Conservation (phyloP, 2,329 filamentous ascomycete species). For the Colletotrichum sp. region DNA sequence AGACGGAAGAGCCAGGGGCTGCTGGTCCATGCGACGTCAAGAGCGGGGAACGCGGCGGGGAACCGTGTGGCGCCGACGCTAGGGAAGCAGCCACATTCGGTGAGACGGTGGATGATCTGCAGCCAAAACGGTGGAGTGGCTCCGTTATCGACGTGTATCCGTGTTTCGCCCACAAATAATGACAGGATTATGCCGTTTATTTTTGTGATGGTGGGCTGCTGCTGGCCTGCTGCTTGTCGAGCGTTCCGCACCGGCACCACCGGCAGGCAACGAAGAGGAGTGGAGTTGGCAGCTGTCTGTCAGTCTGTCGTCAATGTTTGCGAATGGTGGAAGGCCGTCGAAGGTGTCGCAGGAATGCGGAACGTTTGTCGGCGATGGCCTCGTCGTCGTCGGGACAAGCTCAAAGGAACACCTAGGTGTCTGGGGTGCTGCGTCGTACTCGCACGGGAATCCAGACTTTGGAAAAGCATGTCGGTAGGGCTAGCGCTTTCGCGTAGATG, state of each 20-base stretch:
- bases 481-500: neutral
- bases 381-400: neutral
- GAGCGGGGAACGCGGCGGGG: neutral
- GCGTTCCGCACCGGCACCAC: neutral
- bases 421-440: neutral
- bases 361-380: neutral
- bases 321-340: neutral
- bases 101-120: conserved; percentile 12
- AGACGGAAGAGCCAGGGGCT: neutral
- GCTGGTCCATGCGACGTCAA: conserved; percentile 3
- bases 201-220: neutral
- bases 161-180: neutral
- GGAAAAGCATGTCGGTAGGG: neutral
- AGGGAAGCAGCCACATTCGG: neutral
- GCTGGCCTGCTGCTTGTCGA: neutral
- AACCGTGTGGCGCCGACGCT: conserved; percentile 12
- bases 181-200: neutral
- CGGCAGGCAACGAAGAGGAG: neutral
- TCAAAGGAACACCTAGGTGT: neutral
- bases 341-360: neutral
- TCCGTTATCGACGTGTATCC: conserved; percentile 1
- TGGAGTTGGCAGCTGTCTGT: neutral
- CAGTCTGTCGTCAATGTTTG: neutral
- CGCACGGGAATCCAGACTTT: neutral
- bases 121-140: conserved; percentile 3